Evolutionary conservation across 2,329 filamentous ascomycete species (phyloP).

Genomic region (Anthostomella pinea): DNA sequence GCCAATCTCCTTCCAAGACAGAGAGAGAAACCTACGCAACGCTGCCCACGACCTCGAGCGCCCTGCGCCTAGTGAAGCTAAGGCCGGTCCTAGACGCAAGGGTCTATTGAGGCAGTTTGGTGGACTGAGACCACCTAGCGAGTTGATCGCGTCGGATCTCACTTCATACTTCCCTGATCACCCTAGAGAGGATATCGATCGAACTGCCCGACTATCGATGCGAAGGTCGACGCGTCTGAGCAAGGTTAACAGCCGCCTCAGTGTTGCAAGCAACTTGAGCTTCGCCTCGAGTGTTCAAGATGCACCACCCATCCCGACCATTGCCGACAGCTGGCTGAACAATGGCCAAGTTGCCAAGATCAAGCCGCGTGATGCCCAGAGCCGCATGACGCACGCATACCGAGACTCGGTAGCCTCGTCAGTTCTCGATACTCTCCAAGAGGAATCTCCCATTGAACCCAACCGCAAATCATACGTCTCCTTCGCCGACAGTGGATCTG

Average conservation of each 20-base stretch:
- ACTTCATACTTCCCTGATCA: slow-evolving; percentile 98
- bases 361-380: slow-evolving; percentile 41
- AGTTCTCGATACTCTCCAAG: slow-evolving; percentile 83
- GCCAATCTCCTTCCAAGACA: slow-evolving; percentile 69
- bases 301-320: slow-evolving; percentile 91
- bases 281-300: slow-evolving; percentile 89
- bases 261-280: slow-evolving; percentile 90
- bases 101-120: slow-evolving; percentile 76
- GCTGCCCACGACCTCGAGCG: slow-evolving; percentile 57
- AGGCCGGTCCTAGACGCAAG: slow-evolving; percentile 46
- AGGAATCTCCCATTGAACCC: slow-evolving; percentile 82
- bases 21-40: slow-evolving; percentile 64
- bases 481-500: slow-evolving; percentile 71
- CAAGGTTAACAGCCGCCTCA: slow-evolving; percentile 87
- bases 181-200: slow-evolving; percentile 89
- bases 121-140: slow-evolving; percentile 87
- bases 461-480: slow-evolving; percentile 97
- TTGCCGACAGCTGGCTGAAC: slow-evolving; percentile 88
- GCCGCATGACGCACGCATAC: slow-evolving; percentile 58
- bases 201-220: slow-evolving; percentile 89
- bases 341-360: slow-evolving; percentile 52
- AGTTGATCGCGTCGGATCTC: slow-evolving; percentile 93
- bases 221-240: slow-evolving; percentile 87
- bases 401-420: slow-evolving; percentile 88
- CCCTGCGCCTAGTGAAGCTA: slow-evolving; percentile 47